phyloP scores from a whole-genome alignment of 148 eudicot species.

The Selenicereus undatus region DNA sequence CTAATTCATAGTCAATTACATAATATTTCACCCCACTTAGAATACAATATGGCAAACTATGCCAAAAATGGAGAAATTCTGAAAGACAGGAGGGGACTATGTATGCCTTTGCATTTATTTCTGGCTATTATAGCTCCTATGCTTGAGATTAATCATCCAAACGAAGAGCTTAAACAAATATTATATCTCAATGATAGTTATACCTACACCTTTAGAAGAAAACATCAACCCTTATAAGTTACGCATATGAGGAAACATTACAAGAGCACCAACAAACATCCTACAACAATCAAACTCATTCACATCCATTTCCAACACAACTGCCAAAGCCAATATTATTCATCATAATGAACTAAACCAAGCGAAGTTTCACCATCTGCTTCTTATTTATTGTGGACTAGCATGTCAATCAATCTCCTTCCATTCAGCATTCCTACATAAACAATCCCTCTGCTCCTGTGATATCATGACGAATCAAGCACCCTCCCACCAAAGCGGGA shows the following conservation, averaged over 20 bases:
- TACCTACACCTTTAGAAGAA: neutral
- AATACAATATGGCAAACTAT: too few species aligned
- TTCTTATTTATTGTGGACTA: too few species aligned
- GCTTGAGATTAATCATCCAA: neutral
- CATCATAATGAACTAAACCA: neutral
- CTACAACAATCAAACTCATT: neutral
- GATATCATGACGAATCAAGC: too few species aligned
- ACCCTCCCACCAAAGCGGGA: too few species aligned
- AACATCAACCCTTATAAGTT: neutral
- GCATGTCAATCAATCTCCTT: too few species aligned
- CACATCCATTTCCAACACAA: neutral
- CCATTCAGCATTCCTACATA: too few species aligned
- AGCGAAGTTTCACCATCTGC: neutral
- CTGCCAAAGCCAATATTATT: neutral
- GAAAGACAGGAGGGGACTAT: too few species aligned
- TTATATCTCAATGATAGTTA: neutral
- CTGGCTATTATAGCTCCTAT: neutral
- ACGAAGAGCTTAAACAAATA: neutral
- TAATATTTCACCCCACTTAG: too few species aligned
- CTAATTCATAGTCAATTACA: too few species aligned
- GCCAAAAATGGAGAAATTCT: too few species aligned
- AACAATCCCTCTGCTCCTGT: too few species aligned
- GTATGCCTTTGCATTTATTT: neutral
- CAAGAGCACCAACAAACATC: neutral
- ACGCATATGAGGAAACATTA: neutral